Conservation (phyloP, 148 eudicot genomes). For the Fagopyrum tataricum region DNA sequence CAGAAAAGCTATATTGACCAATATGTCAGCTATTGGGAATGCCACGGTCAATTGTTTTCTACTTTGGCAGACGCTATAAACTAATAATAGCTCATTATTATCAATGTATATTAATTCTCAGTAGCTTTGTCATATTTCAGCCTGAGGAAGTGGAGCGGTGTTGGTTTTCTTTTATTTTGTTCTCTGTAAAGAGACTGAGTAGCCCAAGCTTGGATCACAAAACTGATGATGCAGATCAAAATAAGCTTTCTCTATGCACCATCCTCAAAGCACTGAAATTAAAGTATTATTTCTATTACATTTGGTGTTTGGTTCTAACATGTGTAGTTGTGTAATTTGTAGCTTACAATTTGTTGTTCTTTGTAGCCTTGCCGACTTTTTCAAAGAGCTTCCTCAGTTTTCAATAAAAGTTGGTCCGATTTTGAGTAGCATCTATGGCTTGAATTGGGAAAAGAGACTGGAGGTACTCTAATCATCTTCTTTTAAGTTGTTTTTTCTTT, state of each 20-base stretch:
- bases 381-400: slow-evolving; percentile 92
- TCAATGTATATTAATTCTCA: no score
- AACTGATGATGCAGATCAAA: slow-evolving; percentile 22
- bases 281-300: slow-evolving; percentile 35
- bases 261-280: slow-evolving; percentile 64
- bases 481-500: background rate
- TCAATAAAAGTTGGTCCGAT: slow-evolving; percentile 62
- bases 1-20: slow-evolving; percentile 38
- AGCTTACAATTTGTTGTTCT: slow-evolving; percentile 1
- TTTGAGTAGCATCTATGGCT: slow-evolving; percentile 56
- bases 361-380: slow-evolving; percentile 75
- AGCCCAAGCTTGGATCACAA: slow-evolving; percentile 10
- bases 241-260: slow-evolving; percentile 48
- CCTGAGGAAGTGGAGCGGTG: slow-evolving; percentile 71
- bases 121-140: slow-evolving; percentile 25
- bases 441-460: slow-evolving; percentile 85
- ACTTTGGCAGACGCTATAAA: background rate
- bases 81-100: background rate
- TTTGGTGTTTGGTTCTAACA: slow-evolving; percentile 1
- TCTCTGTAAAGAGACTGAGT: slow-evolving; percentile 52
- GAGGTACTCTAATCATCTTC: slow-evolving; percentile 38
- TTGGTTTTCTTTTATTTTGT: slow-evolving; percentile 76
- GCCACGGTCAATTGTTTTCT: slow-evolving; percentile 29
- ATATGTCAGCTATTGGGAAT: slow-evolving; percentile 46
- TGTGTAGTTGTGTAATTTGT: background rate